Evolutionary conservation across 352 stramenopile species (phyloP), one percentile per base, ranked within the genome.

Genomic region (Phytophthora uliginosa): DNA sequence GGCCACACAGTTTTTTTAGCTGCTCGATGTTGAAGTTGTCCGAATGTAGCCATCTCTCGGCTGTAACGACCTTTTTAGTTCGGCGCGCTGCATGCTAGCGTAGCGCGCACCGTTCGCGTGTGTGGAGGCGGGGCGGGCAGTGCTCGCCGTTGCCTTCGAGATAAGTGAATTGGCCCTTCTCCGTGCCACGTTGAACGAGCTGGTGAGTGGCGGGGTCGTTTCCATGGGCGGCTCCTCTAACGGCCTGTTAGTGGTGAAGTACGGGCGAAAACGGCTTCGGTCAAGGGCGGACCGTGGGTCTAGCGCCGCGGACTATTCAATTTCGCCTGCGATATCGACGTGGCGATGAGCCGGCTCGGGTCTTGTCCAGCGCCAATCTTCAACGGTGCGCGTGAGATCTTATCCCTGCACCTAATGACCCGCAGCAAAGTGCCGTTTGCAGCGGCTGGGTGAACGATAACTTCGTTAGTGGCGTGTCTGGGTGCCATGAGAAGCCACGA

Each of bases 341-440:
- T 47, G 13, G 45, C 45, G 45, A 13, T 26, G 9, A 51, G 38
- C 33, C 15, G 31, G 48, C 34, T 71, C 69, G 56, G 47, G 47
- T 53, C 45, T 18, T 61, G 40, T 31, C 20, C n/a, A 65, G 17
- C 20, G 26, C 36, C 42, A 70, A 62, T 13, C n/a, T 64, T 71
- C 61, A 78, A 78, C 71, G 66, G 60, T 56, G 50, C 28, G 26
- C 48, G 61, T 74, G 71, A 50, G 57, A 73, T 64, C 72, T 74
- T 71, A 74, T 74, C 66, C 50, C 47, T 71, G 69, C 7, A 59
- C 66, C 50, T 59, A 59, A 48, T 64, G 54, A 36, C 55, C 56
- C 12, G 42, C 53, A 63, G 34, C 15, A 73, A 40, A 59, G 61
- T 78, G 53, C 66, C 72, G 71, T 75, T 78, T 69, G 50, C 36